A percentile compares a stretch with the other conserved stretches of the same genome.
Evolutionary conservation across 768 basidiomycete genomes (phyloP).

Genomic region (Mycena pura): DNA sequence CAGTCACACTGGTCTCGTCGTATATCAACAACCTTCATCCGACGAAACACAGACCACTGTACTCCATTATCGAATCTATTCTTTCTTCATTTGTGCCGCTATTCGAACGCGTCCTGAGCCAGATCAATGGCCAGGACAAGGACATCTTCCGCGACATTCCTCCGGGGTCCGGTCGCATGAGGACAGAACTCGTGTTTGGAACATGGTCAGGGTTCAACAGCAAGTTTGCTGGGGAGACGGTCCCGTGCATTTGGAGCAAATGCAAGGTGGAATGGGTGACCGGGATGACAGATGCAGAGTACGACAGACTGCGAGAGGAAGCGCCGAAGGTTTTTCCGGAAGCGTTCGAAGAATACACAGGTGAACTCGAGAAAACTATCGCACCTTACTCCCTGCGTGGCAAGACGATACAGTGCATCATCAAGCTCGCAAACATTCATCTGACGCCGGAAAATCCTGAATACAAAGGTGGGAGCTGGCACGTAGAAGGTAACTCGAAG

Average conservation of each 20-base stretch:
- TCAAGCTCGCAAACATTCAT: conserved; percentile 38
- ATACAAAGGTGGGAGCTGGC: conserved; percentile 38
- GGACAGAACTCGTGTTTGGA: neutral
- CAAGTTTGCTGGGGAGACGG: neutral
- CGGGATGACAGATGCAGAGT: neutral
- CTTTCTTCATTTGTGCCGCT: conserved; percentile 7
- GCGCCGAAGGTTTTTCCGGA: neutral
- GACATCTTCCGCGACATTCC: neutral
- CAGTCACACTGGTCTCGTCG: conserved; percentile 12
- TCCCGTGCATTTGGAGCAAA: neutral
- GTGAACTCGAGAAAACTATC: conserved; percentile 1
- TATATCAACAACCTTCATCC: conserved; percentile 24
- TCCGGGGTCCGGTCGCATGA: neutral
- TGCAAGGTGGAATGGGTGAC: neutral
- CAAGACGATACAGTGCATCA: conserved; percentile 25
- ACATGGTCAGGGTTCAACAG: neutral
- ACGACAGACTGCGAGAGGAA: neutral
- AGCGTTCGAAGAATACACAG: neutral
- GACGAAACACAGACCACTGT: neutral
- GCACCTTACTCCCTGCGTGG: conserved; percentile 2
- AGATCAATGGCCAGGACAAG: neutral
- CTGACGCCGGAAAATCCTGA: conserved; percentile 38
- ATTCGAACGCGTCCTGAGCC: conserved; percentile 18
- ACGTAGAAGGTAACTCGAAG: conserved; percentile 37
- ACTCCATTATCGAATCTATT: conserved; percentile 11